Base-by-base conservation (phyloP, 805 yeast genomes). In the Pichia nakasei region DNA sequence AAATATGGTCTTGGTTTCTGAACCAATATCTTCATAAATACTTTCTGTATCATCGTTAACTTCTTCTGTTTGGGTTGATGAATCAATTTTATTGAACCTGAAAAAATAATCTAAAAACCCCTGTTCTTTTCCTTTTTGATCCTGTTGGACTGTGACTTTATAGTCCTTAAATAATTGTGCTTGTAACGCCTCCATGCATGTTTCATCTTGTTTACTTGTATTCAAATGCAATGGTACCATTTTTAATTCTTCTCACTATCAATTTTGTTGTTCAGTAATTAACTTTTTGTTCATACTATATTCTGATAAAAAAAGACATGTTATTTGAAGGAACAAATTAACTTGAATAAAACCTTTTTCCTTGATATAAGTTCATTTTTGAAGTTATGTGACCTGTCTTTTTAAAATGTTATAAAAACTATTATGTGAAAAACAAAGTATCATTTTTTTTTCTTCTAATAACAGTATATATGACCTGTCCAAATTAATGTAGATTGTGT, bases 1-100 rank as follows among this genome's bases (percentile, higher is more conserved):
- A 24, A 38, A 49, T 20, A 49, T 22, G 4, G 50, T 49, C 36
- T 49, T 44, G 5, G 49, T 46, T 17, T 42, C 42, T 9, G 42
- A 35, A 4, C 22, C 22, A 2, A 20, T 40, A 22, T 41, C 34
- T 39, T 49, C 52, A 35, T 47, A 49, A 15, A 44, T 34, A 31
- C 48, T 46, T 12, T 13, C 33, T 7, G n/a, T 11, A 5, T 22
- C 37, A 13, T 21, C 31, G 32, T 37, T 20, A 15, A 21, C 32
- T 4, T n/a, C 32, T 5, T 17, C 9, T 8, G 7, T 24, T 11
- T 24, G 27, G 7, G 27, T 8, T n/a, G n/a, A n/a, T n/a, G n/a
- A n/a, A n/a, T n/a, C n/a, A 24, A 24, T 24, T 24, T 8, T 24
- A 11, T 24, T 24, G 11, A 24, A 24, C 7, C 27, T 24, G 11